Conservation (phyloP, 352 stramenopile genomes). For the Phytophthora colocasiae region DNA sequence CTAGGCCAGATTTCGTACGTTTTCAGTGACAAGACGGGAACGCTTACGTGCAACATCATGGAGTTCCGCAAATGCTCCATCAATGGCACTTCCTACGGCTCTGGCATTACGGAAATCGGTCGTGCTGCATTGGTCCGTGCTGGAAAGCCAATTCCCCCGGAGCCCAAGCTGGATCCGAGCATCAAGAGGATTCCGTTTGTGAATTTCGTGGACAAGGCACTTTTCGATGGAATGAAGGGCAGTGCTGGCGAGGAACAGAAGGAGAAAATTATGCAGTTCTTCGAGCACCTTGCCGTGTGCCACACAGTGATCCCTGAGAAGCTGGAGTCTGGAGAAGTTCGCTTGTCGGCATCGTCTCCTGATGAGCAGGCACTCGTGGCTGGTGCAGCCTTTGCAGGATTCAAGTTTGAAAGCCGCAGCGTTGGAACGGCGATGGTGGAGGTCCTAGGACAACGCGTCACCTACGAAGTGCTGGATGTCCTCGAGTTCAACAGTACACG, state of each 20-base stretch:
- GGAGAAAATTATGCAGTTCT: slow-evolving; percentile 76
- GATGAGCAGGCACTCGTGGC: slow-evolving; percentile 89
- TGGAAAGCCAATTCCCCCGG: slow-evolving; percentile 64
- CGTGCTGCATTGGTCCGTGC: slow-evolving; percentile 64
- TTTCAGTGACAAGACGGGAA: slow-evolving; percentile 94
- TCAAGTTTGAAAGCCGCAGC: slow-evolving; percentile 68
- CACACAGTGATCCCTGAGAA: slow-evolving; percentile 85
- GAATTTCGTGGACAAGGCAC: slow-evolving; percentile 76
- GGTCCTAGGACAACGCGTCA: slow-evolving; percentile 53
- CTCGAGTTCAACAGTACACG: slow-evolving; percentile 84
- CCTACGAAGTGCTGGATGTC: slow-evolving; percentile 73
- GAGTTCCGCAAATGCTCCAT: slow-evolving; percentile 95
- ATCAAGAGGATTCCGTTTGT: slow-evolving; percentile 72
- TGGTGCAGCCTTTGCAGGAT: slow-evolving; percentile 73
- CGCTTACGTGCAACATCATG: slow-evolving; percentile 95
- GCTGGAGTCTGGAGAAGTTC: slow-evolving; percentile 68
- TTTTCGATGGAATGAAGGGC: slow-evolving; percentile 73
- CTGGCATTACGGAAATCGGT: slow-evolving; percentile 84
- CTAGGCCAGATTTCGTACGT: slow-evolving; percentile 92
- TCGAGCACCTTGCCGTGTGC: slow-evolving; percentile 85
- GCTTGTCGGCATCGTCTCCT: slow-evolving; percentile 77
- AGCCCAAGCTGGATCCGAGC: slow-evolving; percentile 66
- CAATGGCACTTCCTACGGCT: slow-evolving; percentile 91
- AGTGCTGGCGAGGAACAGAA: slow-evolving; percentile 49
- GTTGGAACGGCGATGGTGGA: slow-evolving; percentile 60